These are phyloP conservation scores for Nemania serpens DNA, from an alignment of 2,329 filamentous ascomycete species.

Conservation along the genomic window DNA sequence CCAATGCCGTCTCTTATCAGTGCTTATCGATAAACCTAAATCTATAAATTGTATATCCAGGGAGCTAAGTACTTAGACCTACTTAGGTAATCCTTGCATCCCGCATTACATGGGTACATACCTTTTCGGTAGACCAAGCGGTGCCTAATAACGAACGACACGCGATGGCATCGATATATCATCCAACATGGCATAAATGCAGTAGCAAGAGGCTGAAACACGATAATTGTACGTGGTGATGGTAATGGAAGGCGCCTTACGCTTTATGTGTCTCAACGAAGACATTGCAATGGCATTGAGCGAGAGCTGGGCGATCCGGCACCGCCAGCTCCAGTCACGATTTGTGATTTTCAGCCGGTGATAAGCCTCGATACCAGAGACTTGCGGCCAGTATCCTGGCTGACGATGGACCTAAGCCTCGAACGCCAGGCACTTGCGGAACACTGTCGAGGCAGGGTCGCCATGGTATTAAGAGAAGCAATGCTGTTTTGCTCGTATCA, in stretches of 20 bases:
- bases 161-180: too few relatives aligned
- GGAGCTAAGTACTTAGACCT: too few relatives aligned
- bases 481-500: background rate
- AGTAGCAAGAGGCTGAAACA: background rate
- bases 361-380: constrained; percentile 9
- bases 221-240: background rate
- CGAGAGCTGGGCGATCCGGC: background rate
- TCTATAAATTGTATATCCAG: background rate
- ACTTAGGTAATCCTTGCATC: too few relatives aligned
- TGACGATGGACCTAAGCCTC: background rate
- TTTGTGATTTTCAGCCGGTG: background rate
- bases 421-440: constrained; percentile 2
- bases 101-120: too few relatives aligned
- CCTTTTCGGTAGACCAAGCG: too few relatives aligned
- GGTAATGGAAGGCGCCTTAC: background rate
- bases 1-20: constrained; percentile 2
- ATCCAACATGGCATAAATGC: background rate
- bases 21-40: constrained; percentile 1
- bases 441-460: background rate
- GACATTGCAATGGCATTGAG: background rate
- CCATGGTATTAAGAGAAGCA: constrained; percentile 12
- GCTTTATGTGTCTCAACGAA: background rate
- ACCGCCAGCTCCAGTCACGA: constrained; percentile 7
- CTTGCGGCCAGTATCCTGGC: constrained; percentile 1
- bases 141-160: too few relatives aligned